Evolutionary conservation across 495 filamentous ascomycete species (phyloP).

Genomic region (Lasiosphaeria ovina): DNA sequence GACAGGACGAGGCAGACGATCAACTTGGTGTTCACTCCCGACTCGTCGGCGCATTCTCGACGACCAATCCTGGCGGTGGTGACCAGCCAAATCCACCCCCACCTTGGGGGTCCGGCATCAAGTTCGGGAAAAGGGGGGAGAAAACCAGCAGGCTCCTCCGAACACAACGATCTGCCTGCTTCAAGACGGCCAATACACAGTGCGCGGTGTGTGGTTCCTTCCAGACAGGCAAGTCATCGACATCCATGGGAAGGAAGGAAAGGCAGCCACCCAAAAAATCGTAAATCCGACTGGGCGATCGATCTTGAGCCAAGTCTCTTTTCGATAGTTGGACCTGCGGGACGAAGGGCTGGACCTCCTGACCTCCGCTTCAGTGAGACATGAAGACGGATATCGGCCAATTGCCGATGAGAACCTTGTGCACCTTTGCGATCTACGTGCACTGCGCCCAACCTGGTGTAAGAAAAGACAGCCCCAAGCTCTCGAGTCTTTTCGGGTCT

Average conservation of each 20-base stretch:
- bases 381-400: slow-evolving; percentile 1
- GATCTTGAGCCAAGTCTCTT: neutral
- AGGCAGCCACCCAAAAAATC: too few species aligned
- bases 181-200: neutral
- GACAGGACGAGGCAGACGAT: slow-evolving; percentile 4
- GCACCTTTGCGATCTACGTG: neutral
- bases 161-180: neutral
- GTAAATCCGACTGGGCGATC: neutral
- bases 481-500: too few species aligned
- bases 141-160: slow-evolving; percentile 5
- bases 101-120: slow-evolving; percentile 11
- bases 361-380: slow-evolving; percentile 3
- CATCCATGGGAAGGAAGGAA: too few species aligned
- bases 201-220: too few species aligned
- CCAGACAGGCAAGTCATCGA: too few species aligned
- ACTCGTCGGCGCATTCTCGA: slow-evolving; percentile 11
- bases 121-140: slow-evolving; percentile 20
- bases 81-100: slow-evolving; percentile 4
- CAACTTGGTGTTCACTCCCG: slow-evolving; percentile 14
- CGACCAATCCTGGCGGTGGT: slow-evolving; percentile 8
- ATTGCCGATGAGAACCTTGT: slow-evolving; percentile 1
- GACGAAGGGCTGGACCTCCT: neutral
- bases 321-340: neutral
- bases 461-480: too few species aligned
- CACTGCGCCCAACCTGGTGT: too few species aligned